Evolutionary conservation across 805 yeast species (phyloP), one percentile per base, ranked within the genome.

Genomic region (Suhomyces sp.): DNA sequence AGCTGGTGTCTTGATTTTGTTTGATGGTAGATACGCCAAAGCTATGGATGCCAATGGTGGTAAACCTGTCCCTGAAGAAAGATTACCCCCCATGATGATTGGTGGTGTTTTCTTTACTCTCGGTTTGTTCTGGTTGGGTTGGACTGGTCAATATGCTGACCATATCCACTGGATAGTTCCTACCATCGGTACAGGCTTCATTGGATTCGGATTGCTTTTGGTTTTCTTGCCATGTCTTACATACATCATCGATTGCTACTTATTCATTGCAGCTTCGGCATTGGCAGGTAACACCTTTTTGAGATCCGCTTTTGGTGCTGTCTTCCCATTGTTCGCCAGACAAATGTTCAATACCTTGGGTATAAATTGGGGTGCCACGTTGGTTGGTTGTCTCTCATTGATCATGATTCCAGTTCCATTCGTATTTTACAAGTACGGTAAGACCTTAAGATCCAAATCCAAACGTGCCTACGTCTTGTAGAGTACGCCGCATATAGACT

Each of bases 101-200:
- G 92, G 96, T 37, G 84, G 85, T 22, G 56, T 88, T 49, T 63
- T 79, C 7, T 89, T 91, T 72, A 86, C 96, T 25, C 74, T 82
- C 48, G 97, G 97, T 49, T 73, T 90, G 55, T 77, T 90, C 61
- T 87, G 96, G 96, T 76, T 91, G 67, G 82, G 88, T 52, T 91
- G 97, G 97, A 75, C 93, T 7, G 97, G 96, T 64, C 79, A 82
- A 56, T 91, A 84, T 67, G 85, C 81, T 45, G 68, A 84, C 35
- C 69, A 69, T 15, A 81, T 89, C 39, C 96, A 86, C 64, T 91
- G 93, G 92, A 85, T 83, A 43, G 86, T 84, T 5, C 76, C 83
- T 19, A 72, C 73, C 5, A 58, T 79, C 20, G 77, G 81, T 50
- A 82, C 83, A 3, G 63, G 71, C 2, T 60, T 62, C 43, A 56